Base-by-base conservation (phyloP, 768 basidiomycete species). In the Leccinum rimulosum region DNA sequence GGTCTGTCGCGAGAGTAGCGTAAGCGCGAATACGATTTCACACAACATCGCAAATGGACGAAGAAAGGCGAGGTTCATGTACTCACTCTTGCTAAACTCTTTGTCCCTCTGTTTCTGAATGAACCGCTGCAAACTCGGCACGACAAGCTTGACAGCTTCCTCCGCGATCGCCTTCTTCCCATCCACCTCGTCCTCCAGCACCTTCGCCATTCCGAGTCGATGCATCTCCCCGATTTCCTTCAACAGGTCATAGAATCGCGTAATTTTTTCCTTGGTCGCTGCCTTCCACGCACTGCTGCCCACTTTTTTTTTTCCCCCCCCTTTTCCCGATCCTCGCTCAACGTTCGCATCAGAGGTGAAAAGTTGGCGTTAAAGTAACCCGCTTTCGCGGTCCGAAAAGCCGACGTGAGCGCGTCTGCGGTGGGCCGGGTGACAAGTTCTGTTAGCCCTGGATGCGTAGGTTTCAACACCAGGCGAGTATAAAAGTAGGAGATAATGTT, bases 311-410 rank as follows among this genome's bases (percentile, higher is more conserved):
- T 22, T 22, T 22, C 22, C 22, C 22, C 22, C 22, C 22, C 81
- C 63, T 61, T 75, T 62, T 68, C 71, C 25, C 70, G 66, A 75
- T 84, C 75, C 75, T 83, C 69, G 73, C 79, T 73, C 56, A 84
- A 73, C 19, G 80, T 65, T 58, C 89, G 87, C 77, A 93, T 84
- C 52, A 93, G 75, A 11, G 89, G 87, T 7, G 86, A 84, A 70
- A 89, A 92, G 73, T 91, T 93, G 25, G 87, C 78, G 61, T 93
- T 91, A 60, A 91, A 91, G 72, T 94, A 94, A 4, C 79, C 87
- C 9, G 91, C 89, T 71, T 92, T 92, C 47, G 91, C 87, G 1
- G 85, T 91, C 38, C 91, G 84, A 75, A 86, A 90, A 59, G 83
- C 84, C 6, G 86, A 87, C 60, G 83, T 82, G 30, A 94, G 78